A percentile compares a stretch with the other conserved stretches of the same genome.
These are phyloP conservation scores for Ceratobasidium sp. DNA, from an alignment of 1,284 basidiomycete genomes.

Conservation along the genomic window DNA sequence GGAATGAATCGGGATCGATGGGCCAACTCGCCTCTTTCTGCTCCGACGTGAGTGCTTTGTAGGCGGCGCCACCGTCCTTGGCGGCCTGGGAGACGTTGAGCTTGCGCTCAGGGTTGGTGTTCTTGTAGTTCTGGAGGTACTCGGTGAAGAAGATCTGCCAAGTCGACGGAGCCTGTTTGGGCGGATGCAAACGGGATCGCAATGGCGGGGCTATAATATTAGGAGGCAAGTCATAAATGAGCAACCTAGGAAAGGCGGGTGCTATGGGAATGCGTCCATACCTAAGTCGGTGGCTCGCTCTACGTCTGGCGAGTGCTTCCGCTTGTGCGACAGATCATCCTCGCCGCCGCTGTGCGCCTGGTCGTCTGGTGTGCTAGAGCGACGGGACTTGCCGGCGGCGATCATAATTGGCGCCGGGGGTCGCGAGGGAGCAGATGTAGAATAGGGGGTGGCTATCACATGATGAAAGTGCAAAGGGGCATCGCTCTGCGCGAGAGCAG, in stretches of 20 bases:
- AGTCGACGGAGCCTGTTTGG: conserved; percentile 92
- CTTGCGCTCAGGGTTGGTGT: conserved; percentile 65
- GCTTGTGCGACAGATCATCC: conserved; percentile 19
- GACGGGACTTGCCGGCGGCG: conserved; percentile 25
- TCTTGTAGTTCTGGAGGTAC: conserved; percentile 91
- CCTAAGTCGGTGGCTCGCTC: conserved; percentile 33
- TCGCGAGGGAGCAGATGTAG: conserved; percentile 56
- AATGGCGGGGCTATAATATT: conserved; percentile 51
- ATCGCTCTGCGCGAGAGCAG: conserved; percentile 17
- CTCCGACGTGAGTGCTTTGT: conserved; percentile 78
- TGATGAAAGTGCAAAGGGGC: conserved; percentile 26
- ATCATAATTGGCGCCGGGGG: conserved; percentile 36
- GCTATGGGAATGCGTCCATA: conserved; percentile 37
- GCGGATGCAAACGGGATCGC: conserved; percentile 75
- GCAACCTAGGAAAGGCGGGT: conserved; percentile 49
- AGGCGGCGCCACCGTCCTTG: conserved; percentile 93
- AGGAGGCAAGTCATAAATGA: conserved; percentile 50
- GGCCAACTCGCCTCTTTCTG: conserved; percentile 78
- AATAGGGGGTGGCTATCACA: conserved; percentile 41
- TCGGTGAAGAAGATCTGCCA: conserved; percentile 99
- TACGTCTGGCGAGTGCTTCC: conserved; percentile 30
- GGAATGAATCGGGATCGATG: conserved; percentile 6
- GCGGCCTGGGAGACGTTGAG: conserved; percentile 96
- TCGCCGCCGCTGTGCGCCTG: conserved; percentile 18
- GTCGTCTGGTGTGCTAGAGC: conserved; percentile 23